Evolutionary conservation across 2,329 filamentous ascomycete genomes (phyloP), one percentile per base, ranked within the genome.

Genomic region (Aureobasidium sp.): DNA sequence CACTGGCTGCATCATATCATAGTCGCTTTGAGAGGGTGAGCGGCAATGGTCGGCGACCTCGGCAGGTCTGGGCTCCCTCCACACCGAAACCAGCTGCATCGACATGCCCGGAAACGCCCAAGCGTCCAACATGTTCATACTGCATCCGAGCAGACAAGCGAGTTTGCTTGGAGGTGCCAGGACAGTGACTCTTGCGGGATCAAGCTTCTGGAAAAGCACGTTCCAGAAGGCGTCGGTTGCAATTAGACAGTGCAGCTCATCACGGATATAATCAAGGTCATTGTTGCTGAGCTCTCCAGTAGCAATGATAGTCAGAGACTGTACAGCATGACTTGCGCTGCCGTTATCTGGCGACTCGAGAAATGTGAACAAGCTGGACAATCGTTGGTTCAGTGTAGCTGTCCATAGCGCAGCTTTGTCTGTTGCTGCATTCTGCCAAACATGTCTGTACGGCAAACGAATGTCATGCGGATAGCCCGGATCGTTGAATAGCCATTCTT

Each of bases 151-250:
- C 53, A 90, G 75, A 0, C 79, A 79, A 1, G 86, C 84, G 8
- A 91, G 77, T 20, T 84, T 82, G 4, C 80, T 77, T 0, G 87
- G 85, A 7, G 86, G 82, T 0, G 86, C 86, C 2, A 75, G 67
- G 8, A 79, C 71, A 0, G 74, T 70, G 2, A 79, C 49, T 5
- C 72, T 69, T 1, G 27, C 49, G 1, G 73, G 74, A 20, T 75
- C 68, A 5, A 76, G 45, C 25, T 44, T 59, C 0, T 61, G 48
- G 62, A 65, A 59, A 1, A 66, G 22, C 25, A 41, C 49, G n/a
- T 58, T 39, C 61, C 61, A 63, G 29, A 63, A 63, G 8, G 59
- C 47, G 12, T 25, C 49, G 3, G 59, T 61, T 4, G 47, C 47
- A 17, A 61, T 61, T 39, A 53, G 20, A 22, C 59, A 61, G 20